These are phyloP conservation scores for Cyclostephanos tholiformis DNA, from an alignment of 108 stramenopile genomes.

Conservation along the genomic window DNA sequence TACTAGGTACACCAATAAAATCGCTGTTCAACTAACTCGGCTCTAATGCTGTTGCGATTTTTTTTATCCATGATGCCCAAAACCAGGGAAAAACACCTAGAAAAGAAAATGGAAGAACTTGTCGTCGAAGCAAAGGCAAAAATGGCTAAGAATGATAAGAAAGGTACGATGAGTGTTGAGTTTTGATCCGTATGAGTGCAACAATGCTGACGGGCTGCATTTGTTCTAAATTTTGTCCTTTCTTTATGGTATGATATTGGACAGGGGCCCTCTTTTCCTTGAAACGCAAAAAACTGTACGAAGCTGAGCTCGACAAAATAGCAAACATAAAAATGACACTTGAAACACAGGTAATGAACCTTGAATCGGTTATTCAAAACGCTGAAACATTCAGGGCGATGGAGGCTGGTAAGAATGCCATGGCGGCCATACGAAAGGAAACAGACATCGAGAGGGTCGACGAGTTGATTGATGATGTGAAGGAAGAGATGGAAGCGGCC, in stretches of 20 bases:
- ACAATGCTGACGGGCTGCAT: too few species aligned
- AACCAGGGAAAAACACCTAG: slow-evolving; percentile 67
- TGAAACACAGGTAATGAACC: slow-evolving; percentile 93
- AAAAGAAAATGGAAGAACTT: slow-evolving; percentile 86
- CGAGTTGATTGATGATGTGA: slow-evolving; percentile 94
- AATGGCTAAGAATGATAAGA: slow-evolving; percentile 95
- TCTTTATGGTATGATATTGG: background rate
- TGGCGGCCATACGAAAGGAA: slow-evolving; percentile 85
- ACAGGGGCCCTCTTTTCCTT: slow-evolving; percentile 93
- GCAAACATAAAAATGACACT: slow-evolving; percentile 93
- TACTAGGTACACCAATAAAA: background rate
- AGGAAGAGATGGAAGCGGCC: slow-evolving; percentile 92
- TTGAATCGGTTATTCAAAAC: slow-evolving; percentile 95
- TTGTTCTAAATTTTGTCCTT: too few species aligned
- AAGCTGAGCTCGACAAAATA: slow-evolving; percentile 96
- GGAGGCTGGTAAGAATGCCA: slow-evolving; percentile 84
- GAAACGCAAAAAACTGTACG: slow-evolving; percentile 97
- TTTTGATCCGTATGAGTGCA: background rate
- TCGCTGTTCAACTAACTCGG: background rate
- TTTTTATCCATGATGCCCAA: background rate
- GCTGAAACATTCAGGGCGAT: slow-evolving; percentile 95
- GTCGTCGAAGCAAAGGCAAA: slow-evolving; percentile 91
- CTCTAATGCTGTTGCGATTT: background rate
- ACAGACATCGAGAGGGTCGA: slow-evolving; percentile 95
- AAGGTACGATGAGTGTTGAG: slow-evolving; percentile 57